phyloP scores from a whole-genome alignment of 768 basidiomycete species.

The Boletus rubropictus region DNA sequence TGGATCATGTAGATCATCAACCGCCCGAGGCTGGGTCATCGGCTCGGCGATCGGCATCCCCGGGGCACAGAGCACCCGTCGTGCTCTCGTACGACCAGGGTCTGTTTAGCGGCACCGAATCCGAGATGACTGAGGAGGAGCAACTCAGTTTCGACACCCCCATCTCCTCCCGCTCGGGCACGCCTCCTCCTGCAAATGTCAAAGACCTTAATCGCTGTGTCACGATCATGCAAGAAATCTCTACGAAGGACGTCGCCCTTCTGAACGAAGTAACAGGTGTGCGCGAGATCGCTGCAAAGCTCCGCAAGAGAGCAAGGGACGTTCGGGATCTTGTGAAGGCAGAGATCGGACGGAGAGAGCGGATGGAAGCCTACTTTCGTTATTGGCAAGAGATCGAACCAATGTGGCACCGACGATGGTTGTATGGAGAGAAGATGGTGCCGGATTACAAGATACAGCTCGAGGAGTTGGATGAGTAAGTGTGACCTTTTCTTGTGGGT shows the following conservation, averaged over 20 bases:
- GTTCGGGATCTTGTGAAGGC: conserved; percentile 20
- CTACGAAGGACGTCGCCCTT: conserved; percentile 12
- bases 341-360: conserved; percentile 21
- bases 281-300: conserved; percentile 14
- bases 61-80: neutral
- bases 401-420: conserved; percentile 23
- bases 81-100: neutral
- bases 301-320: conserved; percentile 19
- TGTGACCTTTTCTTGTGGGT: neutral
- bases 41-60: neutral
- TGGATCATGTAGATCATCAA: neutral
- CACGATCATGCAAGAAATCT: conserved; percentile 24
- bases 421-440: conserved; percentile 14
- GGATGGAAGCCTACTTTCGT: conserved; percentile 25
- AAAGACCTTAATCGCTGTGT: conserved; percentile 21
- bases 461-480: conserved; percentile 2
- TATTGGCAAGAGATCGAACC: conserved; percentile 26
- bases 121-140: conserved; percentile 21
- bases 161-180: conserved; percentile 21
- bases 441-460: neutral
- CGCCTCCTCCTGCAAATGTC: conserved; percentile 14
- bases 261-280: conserved; percentile 8
- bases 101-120: conserved; percentile 19
- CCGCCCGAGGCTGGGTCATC: conserved; percentile 2
- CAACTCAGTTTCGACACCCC: conserved; percentile 19